A percentile compares a stretch with the other conserved stretches of the same genome.
Evolutionary conservation across 257 asterid genomes (phyloP).

Genomic region (Solanum acaule): DNA sequence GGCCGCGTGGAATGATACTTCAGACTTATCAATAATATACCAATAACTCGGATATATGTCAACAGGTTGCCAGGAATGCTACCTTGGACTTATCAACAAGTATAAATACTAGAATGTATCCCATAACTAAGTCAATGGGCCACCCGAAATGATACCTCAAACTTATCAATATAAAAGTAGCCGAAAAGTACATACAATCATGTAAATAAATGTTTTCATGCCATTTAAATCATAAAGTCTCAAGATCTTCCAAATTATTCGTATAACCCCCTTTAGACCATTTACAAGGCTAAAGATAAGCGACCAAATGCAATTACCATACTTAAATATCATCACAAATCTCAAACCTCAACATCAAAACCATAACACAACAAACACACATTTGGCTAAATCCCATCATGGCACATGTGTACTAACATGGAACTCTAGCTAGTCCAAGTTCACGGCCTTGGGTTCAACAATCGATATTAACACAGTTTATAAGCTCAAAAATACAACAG

Average conservation of each 20-base stretch:
- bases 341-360: not conserved
- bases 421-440: not conserved
- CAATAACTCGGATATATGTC: not conserved
- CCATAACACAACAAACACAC: not conserved
- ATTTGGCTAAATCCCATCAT: not conserved
- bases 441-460: not conserved
- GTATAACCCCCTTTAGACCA: not conserved
- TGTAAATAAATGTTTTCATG: too few relatives aligned
- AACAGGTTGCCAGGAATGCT: not conserved
- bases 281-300: too few relatives aligned
- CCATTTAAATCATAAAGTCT: not conserved
- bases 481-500: not conserved
- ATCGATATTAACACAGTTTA: not conserved
- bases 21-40: too few relatives aligned
- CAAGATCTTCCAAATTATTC: not conserved
- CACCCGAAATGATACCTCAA: not conserved
- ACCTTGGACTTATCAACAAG: not conserved
- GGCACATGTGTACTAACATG: rapidly evolving
- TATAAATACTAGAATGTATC: not conserved
- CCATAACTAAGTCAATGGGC: not conserved
- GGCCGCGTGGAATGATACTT: not conserved
- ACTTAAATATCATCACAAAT: not conserved
- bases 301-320: not conserved
- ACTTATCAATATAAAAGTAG: not conserved
- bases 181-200: not conserved